Evolutionary conservation across 106 monocot species (phyloP).

Genomic region (Gastrodia elata): DNA sequence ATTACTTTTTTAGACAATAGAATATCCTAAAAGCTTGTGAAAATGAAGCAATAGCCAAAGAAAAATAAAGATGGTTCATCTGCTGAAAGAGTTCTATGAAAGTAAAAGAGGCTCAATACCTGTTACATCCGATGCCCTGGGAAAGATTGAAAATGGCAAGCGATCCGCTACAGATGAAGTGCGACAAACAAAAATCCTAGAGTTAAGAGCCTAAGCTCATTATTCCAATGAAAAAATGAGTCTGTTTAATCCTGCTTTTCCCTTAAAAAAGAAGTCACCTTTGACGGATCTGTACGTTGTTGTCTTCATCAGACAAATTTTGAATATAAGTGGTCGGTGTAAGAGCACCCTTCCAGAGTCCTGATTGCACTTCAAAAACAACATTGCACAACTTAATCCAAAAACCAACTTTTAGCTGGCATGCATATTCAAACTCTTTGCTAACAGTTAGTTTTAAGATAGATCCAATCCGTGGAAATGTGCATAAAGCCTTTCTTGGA

Average conservation of each 20-base stretch:
- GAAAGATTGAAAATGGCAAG: conserved; percentile 36
- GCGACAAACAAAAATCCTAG: conserved; percentile 37
- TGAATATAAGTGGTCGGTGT: conserved; percentile 30
- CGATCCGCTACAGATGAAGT: conserved; percentile 12
- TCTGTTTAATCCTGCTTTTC: neutral
- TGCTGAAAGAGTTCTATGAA: neutral
- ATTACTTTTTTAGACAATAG: neutral
- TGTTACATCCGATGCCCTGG: conserved; percentile 42
- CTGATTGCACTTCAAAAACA: conserved; percentile 36
- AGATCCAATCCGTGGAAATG: conserved; percentile 55
- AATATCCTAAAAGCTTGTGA: neutral
- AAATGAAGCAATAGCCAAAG: neutral
- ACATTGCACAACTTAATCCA: conserved; percentile 69
- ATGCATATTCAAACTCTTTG: conserved; percentile 26
- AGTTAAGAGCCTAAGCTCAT: neutral
- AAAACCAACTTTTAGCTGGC: conserved; percentile 13
- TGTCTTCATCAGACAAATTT: conserved; percentile 48
- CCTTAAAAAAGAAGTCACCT: conserved; percentile 31
- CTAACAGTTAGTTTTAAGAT: conserved; percentile 33
- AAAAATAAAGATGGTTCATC: neutral
- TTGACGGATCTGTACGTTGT: conserved; percentile 25
- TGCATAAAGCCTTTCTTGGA: conserved; percentile 25
- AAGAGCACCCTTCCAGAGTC: conserved; percentile 60
- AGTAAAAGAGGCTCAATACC: conserved; percentile 18
- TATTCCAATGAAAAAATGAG: neutral